Evolutionary conservation across 2,329 filamentous ascomycete genomes (phyloP).

Genomic region (Alternaria sp.): DNA sequence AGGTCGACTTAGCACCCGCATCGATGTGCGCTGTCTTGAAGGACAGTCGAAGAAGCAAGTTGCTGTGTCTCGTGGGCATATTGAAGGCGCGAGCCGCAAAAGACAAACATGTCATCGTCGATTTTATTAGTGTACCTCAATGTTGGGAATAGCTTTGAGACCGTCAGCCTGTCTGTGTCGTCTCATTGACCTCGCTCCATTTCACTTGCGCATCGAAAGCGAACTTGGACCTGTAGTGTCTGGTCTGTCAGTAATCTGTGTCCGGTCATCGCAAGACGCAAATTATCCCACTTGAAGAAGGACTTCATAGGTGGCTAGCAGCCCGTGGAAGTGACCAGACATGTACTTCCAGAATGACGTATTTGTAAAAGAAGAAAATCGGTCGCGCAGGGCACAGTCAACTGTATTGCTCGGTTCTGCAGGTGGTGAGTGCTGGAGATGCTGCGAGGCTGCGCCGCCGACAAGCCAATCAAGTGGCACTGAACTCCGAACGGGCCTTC

Average conservation of each 20-base stretch:
- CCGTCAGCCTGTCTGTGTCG: not conserved
- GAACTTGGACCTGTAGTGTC: not conserved
- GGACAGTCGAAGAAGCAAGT: not conserved
- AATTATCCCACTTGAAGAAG: not conserved
- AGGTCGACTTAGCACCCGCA: not conserved
- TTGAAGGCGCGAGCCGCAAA: not conserved
- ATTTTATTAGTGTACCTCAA: not conserved
- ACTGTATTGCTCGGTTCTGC: not conserved
- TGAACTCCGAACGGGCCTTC: slow-evolving; percentile 30
- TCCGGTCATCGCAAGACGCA: not conserved
- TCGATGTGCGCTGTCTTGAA: not conserved
- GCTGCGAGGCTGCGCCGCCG: slow-evolving; percentile 7
- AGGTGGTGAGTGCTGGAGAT: not conserved
- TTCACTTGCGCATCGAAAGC: not conserved
- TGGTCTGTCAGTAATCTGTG: not conserved
- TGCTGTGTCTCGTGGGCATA: not conserved
- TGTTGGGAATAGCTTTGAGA: not conserved
- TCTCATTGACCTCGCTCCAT: not conserved
- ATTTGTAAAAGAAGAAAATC: not conserved
- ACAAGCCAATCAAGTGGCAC: slow-evolving; percentile 19
- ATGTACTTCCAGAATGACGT: not conserved
- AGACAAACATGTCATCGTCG: not conserved
- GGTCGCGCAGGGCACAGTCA: not conserved
- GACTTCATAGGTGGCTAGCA: not conserved
- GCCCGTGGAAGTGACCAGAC: not conserved